These are phyloP conservation scores for Heliamphora exappendiculata DNA, from an alignment of 148 eudicot genomes.

Conservation along the genomic window DNA sequence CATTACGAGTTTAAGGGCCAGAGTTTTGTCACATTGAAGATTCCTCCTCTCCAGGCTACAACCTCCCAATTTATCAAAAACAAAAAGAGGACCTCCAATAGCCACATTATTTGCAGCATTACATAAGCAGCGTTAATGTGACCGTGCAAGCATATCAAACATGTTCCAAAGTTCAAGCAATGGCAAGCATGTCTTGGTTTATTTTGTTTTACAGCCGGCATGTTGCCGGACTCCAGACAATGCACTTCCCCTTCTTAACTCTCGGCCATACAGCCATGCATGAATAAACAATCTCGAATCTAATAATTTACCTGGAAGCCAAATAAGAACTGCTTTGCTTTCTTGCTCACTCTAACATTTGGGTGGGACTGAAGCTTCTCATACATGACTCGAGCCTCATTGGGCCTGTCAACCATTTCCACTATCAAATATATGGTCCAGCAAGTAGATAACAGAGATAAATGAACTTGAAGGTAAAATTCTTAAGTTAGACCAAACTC, in stretches of 20 bases:
- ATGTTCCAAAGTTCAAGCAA: background rate
- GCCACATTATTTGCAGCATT: background rate
- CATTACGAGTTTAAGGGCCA: too few species aligned
- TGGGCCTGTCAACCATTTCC: slow-evolving; percentile 41
- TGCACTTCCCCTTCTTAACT: background rate
- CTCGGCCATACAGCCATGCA: background rate
- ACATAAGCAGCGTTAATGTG: too few species aligned
- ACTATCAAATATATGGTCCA: background rate
- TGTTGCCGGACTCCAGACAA: background rate
- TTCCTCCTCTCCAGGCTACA: too few species aligned
- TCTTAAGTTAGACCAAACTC: background rate
- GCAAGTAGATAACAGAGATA: background rate
- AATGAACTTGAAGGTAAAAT: background rate
- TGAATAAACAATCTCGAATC: background rate
- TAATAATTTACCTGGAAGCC: slow-evolving; percentile 60
- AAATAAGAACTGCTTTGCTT: slow-evolving; percentile 57
- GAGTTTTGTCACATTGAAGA: too few species aligned
- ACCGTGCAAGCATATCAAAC: background rate
- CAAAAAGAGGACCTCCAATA: too few species aligned
- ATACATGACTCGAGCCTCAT: slow-evolving; percentile 73
- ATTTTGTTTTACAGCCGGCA: background rate
- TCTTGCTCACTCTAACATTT: slow-evolving; percentile 62
- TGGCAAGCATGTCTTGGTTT: background rate
- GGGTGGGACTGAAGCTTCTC: slow-evolving; percentile 87
- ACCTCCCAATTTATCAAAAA: too few species aligned